Evolutionary conservation across 2,329 filamentous ascomycete genomes (phyloP), one percentile per base, ranked within the genome.

Genomic region (Periglandula ipomoeae): DNA sequence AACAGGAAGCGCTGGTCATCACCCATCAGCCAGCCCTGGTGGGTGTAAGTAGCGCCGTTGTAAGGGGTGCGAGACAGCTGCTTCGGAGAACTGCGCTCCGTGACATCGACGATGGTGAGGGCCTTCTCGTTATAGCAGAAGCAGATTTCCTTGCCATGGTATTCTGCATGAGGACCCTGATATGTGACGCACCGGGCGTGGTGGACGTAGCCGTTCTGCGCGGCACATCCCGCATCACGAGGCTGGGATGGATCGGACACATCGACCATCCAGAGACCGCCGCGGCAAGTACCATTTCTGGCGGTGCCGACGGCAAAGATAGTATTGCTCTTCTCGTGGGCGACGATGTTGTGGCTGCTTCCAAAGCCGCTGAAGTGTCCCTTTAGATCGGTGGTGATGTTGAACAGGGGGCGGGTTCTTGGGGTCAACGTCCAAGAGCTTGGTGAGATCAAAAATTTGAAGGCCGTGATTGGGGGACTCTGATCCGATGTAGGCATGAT

Each of bases 201-300:
- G 57, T 78, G 74, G 10, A 75, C 71, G 56, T 78, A 78, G 20
- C 73, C 74, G 52, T 77, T 73, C 13, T 65, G 52, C 24, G 64
- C 64, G 10, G 68, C 70, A 52, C 73, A 78, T 46, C 74, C 74
- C 6, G 72, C 67, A 26, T 65, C 69, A n/a, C 63, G 70, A 4
- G 76, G 76, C 11, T 74, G 73, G 8, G 68, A 59, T 4, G 74
- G 73, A 47, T 79, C 67, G 1, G 67, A 67, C 32, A 81, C 67
- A 57, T 80, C 72, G 52, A 81, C 71, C 63, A 78, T 77, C 58
- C 75, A 74, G n/a, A n/a, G n/a, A n/a, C n/a, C n/a, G n/a, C n/a
- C n/a, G n/a, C n/a, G n/a, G n/a, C n/a, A n/a, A n/a, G n/a, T n/a
- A n/a, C n/a, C n/a, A n/a, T n/a, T n/a, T n/a, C n/a, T n/a, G n/a